Conservation (phyloP, 139 green algal species). For the Chlorella sp. region DNA sequence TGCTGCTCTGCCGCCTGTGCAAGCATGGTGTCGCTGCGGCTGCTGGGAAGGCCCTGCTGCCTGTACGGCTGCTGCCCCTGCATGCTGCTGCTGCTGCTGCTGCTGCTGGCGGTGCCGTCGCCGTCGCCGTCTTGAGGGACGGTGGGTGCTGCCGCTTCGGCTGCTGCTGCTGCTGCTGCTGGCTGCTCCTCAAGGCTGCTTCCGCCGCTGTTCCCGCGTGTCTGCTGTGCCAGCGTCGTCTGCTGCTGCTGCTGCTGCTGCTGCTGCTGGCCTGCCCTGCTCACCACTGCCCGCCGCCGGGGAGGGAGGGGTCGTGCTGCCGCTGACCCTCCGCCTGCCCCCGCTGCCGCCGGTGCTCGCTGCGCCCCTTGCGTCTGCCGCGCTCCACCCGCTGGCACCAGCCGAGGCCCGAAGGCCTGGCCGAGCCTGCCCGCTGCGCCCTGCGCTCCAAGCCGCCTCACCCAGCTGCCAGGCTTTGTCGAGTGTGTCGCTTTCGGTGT, state of each 20-base stretch:
- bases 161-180: not conserved
- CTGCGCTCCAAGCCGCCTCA: not conserved
- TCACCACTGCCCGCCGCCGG: not conserved
- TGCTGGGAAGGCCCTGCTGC: conserved; percentile 20
- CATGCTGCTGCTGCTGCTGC: not conserved
- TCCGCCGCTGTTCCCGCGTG: not conserved
- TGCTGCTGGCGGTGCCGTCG: not conserved
- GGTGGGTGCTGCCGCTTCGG: not conserved
- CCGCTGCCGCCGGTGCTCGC: not conserved
- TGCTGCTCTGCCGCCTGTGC: not conserved
- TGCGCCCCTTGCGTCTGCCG: not conserved
- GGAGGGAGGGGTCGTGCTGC: not conserved
- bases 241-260: not conserved
- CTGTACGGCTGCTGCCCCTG: not conserved
- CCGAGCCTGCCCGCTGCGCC: not conserved
- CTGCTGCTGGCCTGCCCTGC: not conserved
- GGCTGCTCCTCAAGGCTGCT: not conserved
- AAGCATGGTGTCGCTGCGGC: conserved; percentile 34
- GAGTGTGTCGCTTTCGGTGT: not conserved
- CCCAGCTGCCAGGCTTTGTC: not conserved
- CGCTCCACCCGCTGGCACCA: not conserved
- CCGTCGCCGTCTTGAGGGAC: not conserved
- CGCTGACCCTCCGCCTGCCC: not conserved
- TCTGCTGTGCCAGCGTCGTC: not conserved
- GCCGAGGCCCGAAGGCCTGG: conserved; percentile 33